Percentiles rank a stretch among this genome's conserved stretches.
These are phyloP conservation scores for Vishniacozyma victoriae DNA, from an alignment of 768 basidiomycete species.

Conservation along the genomic window DNA sequence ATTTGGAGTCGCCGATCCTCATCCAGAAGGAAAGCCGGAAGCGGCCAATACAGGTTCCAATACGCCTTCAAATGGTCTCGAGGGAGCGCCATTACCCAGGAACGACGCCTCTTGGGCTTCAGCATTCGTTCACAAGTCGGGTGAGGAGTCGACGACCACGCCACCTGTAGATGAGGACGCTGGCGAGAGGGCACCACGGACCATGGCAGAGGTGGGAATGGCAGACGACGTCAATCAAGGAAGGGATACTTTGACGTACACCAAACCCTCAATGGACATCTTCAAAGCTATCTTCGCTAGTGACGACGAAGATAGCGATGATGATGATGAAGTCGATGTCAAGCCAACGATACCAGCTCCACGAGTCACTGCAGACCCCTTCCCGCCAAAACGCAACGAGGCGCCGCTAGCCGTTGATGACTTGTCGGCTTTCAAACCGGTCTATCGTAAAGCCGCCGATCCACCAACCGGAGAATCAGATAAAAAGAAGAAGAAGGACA, in stretches of 20 bases:
- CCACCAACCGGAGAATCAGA: constrained; percentile 10
- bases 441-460: constrained; percentile 56
- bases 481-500: constrained; percentile 52
- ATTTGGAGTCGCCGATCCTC: constrained; percentile 84
- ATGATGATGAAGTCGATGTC: constrained; percentile 52
- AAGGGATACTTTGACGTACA: constrained; percentile 76
- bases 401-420: constrained; percentile 52
- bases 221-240: constrained; percentile 91
- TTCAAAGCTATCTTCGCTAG: constrained; percentile 98
- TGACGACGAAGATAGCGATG: constrained; percentile 79
- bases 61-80: constrained; percentile 2
- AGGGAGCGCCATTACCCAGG: constrained; percentile 19
- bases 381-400: constrained; percentile 23
- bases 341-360: neutral
- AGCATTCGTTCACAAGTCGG: constrained; percentile 31
- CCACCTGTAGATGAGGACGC: constrained; percentile 1
- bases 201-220: constrained; percentile 71
- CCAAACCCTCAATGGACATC: constrained; percentile 80
- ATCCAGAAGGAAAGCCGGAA: constrained; percentile 52
- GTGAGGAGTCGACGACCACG: neutral
- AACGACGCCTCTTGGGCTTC: constrained; percentile 40
- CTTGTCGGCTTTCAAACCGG: constrained; percentile 74
- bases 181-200: constrained; percentile 21
- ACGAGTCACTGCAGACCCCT: constrained; percentile 8
- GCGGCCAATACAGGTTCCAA: neutral